These are phyloP conservation scores for Chrysanthemum seticuspe DNA, from an alignment of 129 eudicot genomes.

Conservation along the genomic window DNA sequence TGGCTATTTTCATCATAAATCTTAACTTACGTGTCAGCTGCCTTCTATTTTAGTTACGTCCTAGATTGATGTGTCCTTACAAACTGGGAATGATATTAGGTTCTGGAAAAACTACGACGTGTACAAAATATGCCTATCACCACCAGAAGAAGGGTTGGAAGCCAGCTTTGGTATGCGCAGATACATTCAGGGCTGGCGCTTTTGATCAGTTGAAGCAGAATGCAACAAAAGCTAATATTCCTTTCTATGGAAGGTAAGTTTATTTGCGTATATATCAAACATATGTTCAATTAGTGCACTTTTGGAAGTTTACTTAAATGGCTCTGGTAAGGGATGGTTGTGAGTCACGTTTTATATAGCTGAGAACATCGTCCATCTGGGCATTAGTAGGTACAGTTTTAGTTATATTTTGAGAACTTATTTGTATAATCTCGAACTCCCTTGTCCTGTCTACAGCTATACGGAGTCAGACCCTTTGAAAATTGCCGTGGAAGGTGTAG, in stretches of 20 bases:
- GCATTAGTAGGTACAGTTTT: too few relatives aligned
- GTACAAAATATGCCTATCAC: conserved; percentile 86
- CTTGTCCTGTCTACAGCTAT: conserved; percentile 50
- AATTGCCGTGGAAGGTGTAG: conserved; percentile 93
- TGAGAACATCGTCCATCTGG: too few relatives aligned
- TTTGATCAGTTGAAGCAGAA: conserved; percentile 97
- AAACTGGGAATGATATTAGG: conserved; percentile 20
- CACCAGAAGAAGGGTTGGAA: conserved; percentile 96
- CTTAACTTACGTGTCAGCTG: not conserved
- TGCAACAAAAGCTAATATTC: conserved; percentile 93
- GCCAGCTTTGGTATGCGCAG: conserved; percentile 97
- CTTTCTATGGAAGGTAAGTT: conserved; percentile 83
- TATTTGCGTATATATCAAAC: not conserved
- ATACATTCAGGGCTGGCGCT: conserved; percentile 89
- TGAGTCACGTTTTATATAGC: too few relatives aligned
- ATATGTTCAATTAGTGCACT: not conserved
- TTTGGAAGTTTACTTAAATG: too few relatives aligned
- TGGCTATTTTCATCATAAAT: not conserved
- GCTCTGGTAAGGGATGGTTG: too few relatives aligned
- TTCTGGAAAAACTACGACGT: conserved; percentile 40
- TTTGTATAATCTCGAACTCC: not conserved
- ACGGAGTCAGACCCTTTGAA: conserved; percentile 93
- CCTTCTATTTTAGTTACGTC: not conserved
- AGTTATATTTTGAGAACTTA: too few relatives aligned
- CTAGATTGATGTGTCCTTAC: not conserved